Percentiles rank a stretch among this genome's conserved stretches.
These are phyloP conservation scores for Globisporangium yorkense DNA, from an alignment of 352 stramenopile species.

Conservation along the genomic window DNA sequence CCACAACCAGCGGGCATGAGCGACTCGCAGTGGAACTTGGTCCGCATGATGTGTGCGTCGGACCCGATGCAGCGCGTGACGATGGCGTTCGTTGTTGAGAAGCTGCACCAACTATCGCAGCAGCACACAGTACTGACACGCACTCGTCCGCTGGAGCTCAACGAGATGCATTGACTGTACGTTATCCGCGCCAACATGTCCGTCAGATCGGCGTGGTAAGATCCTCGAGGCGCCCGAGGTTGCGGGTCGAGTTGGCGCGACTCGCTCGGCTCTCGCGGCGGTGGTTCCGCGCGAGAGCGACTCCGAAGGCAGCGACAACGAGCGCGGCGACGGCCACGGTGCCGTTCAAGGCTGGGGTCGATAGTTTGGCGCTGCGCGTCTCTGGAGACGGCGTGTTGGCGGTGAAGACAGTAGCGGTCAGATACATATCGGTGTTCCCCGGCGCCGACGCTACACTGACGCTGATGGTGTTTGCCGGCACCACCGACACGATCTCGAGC, in stretches of 20 bases:
- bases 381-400: background rate
- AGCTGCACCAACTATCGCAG: background rate
- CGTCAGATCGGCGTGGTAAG: conserved; percentile 8
- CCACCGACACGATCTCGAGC: background rate
- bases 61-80: background rate
- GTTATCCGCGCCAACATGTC: background rate
- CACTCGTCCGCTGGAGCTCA: background rate
- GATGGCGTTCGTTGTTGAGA: conserved; percentile 1
- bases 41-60: background rate
- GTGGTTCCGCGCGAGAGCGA: conserved; percentile 12
- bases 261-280: background rate
- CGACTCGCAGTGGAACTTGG: background rate
- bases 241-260: conserved; percentile 3
- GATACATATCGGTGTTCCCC: background rate
- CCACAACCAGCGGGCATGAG: background rate
- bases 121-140: background rate
- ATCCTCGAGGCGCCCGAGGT: conserved; percentile 9
- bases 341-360: conserved; percentile 1
- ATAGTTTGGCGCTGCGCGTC: background rate
- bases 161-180: background rate
- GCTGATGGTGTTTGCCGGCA: background rate
- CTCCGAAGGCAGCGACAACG: conserved; percentile 7
- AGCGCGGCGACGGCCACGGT: conserved; percentile 6
- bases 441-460: background rate
- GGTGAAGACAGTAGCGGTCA: background rate